These are phyloP conservation scores for Cyamopsis tetragonoloba DNA, from an alignment of 306 rosid species.

Conservation along the genomic window DNA sequence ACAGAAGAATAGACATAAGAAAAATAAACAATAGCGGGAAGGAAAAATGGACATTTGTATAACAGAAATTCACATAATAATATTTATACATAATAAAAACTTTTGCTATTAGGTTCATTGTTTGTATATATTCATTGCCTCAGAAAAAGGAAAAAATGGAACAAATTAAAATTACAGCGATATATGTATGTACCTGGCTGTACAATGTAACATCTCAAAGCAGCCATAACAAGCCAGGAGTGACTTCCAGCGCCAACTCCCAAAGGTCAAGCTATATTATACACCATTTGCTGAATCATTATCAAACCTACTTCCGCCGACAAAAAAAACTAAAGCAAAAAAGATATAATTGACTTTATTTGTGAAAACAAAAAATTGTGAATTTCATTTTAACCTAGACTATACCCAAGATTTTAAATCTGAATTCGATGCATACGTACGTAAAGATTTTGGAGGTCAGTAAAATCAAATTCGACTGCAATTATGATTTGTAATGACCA, in stretches of 20 bases:
- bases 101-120: background rate
- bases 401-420: too few relatives aligned
- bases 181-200: conserved; percentile 3
- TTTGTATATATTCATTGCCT: background rate
- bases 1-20: too few relatives aligned
- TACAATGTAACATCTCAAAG: background rate
- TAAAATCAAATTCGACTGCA: too few relatives aligned
- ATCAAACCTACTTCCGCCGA: conserved; percentile 1
- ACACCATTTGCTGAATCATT: background rate
- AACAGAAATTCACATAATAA: too few relatives aligned
- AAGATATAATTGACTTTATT: background rate
- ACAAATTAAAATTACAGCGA: background rate
- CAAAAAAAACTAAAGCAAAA: background rate
- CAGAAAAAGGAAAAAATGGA: background rate
- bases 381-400: too few relatives aligned
- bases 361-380: background rate
- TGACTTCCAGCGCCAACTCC: conserved; percentile 46
- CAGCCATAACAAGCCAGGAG: conserved; percentile 5
- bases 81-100: too few relatives aligned
- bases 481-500: too few relatives aligned
- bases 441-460: too few relatives aligned
- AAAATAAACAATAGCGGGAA: background rate
- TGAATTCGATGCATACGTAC: too few relatives aligned
- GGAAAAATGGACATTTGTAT: background rate
- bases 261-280: background rate